Conservation (phyloP, 108 stramenopile genomes). For the Cyclotella distinguenda region DNA sequence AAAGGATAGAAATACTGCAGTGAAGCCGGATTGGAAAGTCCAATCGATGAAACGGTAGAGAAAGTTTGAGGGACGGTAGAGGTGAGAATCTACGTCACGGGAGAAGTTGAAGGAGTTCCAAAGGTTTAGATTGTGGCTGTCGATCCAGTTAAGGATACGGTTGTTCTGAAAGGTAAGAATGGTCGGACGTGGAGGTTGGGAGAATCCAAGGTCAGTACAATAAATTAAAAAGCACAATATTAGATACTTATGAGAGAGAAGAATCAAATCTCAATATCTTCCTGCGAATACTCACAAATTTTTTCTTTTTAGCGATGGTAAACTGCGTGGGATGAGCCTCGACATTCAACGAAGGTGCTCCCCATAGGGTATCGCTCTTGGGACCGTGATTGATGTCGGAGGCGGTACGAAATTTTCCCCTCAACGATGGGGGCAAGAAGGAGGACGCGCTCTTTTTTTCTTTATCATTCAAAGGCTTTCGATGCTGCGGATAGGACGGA, state of each 20-base stretch:
- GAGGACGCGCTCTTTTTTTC: no score
- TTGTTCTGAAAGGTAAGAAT: conserved; percentile 4
- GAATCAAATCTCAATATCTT: no score
- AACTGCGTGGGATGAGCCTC: conserved; percentile 3
- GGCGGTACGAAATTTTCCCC: no score
- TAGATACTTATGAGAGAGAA: not conserved
- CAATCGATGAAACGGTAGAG: conserved; percentile 37
- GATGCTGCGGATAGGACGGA: not conserved
- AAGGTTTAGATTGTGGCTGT: conserved; percentile 9
- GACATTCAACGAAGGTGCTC: not conserved
- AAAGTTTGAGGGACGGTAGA: conserved; percentile 28
- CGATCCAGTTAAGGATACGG: conserved; percentile 23
- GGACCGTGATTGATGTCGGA: no score
- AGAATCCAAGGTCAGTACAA: not conserved
- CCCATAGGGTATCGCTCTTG: not conserved
- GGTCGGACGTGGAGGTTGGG: not conserved
- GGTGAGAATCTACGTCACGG: conserved; percentile 23
- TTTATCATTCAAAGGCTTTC: no score
- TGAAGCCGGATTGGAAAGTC: conserved; percentile 34
- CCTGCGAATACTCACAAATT: conserved; percentile 13
- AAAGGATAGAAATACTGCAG: conserved; percentile 28
- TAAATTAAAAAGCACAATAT: not conserved
- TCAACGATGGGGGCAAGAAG: no score
- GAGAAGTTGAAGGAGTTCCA: not conserved
- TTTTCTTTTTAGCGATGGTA: conserved; percentile 17